Conservation (phyloP, 805 yeast genomes). For the Candida tibetensis region DNA sequence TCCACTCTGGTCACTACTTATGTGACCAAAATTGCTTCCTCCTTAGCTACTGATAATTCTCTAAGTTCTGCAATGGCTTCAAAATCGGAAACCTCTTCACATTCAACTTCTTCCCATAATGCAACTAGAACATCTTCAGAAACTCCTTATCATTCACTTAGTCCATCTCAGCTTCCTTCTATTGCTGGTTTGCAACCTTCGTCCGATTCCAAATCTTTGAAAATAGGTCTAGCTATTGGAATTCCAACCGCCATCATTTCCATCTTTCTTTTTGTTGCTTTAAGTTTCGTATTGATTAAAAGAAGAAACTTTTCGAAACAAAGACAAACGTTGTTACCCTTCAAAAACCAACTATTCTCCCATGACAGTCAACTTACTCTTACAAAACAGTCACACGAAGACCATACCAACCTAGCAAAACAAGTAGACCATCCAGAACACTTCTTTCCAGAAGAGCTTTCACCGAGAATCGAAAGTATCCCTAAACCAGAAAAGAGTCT, state of each 20-base stretch:
- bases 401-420: no score
- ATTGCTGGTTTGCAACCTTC: background rate
- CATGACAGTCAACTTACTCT: background rate
- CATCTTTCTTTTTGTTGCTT: conserved; percentile 11
- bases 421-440: no score
- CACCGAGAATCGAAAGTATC: background rate
- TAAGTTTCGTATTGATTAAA: conserved; percentile 8
- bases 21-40: background rate
- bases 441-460: background rate
- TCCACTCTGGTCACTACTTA: background rate
- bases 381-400: no score
- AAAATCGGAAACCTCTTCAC: background rate
- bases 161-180: background rate
- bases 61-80: background rate
- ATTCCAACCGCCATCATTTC: conserved; percentile 21
- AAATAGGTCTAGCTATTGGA: conserved; percentile 23
- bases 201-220: conserved; percentile 8
- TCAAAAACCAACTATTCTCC: background rate
- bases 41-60: no score
- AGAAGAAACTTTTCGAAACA: conserved; percentile 5
- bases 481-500: background rate
- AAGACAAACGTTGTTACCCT: background rate
- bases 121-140: conserved; percentile 1
- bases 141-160: background rate
- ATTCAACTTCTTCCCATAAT: background rate